Evolutionary conservation across 179 eudicot genomes (phyloP), one percentile per base, ranked within the genome.

Genomic region (Silene noctiflora): DNA sequence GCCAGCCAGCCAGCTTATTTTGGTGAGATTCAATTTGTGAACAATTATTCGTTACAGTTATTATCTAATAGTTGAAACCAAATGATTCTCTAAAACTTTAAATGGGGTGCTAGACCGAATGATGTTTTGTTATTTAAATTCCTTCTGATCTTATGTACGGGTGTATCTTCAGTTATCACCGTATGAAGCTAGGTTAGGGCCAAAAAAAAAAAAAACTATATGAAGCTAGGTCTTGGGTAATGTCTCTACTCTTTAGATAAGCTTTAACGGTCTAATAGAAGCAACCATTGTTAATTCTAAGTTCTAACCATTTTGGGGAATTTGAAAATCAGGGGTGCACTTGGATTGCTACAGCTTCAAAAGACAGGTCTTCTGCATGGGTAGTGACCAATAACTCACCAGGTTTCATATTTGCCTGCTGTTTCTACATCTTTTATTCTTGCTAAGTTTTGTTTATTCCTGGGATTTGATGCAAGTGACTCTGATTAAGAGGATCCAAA

Each of bases 311-410:
- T 68, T 61, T n/a, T 29, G 16, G 33, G 44, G n/a, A 44, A 46
- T 73, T 14, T 72, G 68, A 67, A 72, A 77, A 27, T 20, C 70
- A 82, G 84, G 84, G 81, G 13, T 73, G 81, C 29, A 17, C 72
- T 56, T 82, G 84, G 84, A 82, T 78, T 69, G 70, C 27, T 24
- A 56, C 24, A 70, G 84, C 84, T 55, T 75, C 84, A 8, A 82
- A 65, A 62, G 69, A 76, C 20, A 78, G 81, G 59, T 78, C 81
- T 20, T 82, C 84, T 63, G 84, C 84, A 9, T 78, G 84, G 81
- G 78, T 65, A 65, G 81, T 82, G 46, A 75, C 81, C 73, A 46
- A 75, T 42, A 82, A 78, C 27, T 81, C 65, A 48, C 84, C 84
- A 82, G 84, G 84, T 82, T 60, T 66, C 74, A 39, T 39, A 7